Conservation (phyloP, 2,329 filamentous ascomycete species). For the Onygenales sp. region DNA sequence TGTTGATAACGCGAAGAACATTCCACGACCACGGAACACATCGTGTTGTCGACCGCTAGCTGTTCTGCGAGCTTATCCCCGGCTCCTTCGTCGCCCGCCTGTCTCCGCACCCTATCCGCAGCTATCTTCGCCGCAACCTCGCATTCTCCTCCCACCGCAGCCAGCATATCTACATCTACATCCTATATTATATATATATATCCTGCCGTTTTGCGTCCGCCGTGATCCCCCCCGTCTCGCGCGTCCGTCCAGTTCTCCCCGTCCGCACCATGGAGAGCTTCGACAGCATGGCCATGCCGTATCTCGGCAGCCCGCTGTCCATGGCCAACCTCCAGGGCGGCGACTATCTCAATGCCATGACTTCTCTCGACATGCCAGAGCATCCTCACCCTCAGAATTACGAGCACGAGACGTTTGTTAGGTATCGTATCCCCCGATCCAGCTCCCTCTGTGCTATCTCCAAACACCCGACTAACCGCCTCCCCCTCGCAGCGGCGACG, state of each 20-base stretch:
- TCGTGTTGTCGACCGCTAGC: too few relatives aligned
- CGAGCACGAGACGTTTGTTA: constrained; percentile 51
- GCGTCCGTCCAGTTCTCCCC: background rate
- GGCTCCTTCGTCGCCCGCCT: too few relatives aligned
- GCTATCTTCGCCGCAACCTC: too few relatives aligned
- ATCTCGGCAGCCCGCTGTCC: constrained; percentile 48
- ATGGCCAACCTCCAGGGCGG: constrained; percentile 42
- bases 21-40: too few relatives aligned
- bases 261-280: constrained; percentile 42
- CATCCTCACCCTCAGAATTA: constrained; percentile 52
- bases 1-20: too few relatives aligned
- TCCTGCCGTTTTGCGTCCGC: background rate
- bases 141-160: too few relatives aligned
- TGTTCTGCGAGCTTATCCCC: too few relatives aligned
- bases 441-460: constrained; percentile 10
- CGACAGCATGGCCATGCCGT: constrained; percentile 55
- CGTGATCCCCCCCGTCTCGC: background rate
- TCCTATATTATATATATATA: background rate
- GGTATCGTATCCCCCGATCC: constrained; percentile 34
- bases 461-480: constrained; percentile 11
- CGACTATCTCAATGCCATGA: constrained; percentile 40
- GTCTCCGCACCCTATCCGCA: too few relatives aligned
- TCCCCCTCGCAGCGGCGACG: constrained; percentile 37
- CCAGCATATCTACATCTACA: background rate
- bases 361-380: constrained; percentile 46